Conservation (phyloP, 2,329 filamentous ascomycete species). For the Talaromyces funiculosus region DNA sequence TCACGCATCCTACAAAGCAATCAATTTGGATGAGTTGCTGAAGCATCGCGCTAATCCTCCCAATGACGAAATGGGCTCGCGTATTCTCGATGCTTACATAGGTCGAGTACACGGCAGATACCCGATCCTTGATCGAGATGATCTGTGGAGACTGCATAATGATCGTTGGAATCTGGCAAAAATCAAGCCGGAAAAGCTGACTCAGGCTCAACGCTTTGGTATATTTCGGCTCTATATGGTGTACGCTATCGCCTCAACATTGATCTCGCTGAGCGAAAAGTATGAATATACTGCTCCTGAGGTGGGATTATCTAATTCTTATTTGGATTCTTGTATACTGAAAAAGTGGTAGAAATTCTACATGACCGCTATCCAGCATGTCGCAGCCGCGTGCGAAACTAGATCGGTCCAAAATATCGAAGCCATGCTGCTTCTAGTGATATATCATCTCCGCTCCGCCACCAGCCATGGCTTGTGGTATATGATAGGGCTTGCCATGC, state of each 20-base stretch:
- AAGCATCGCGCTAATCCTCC: conserved; percentile 43
- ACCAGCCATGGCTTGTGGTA: conserved; percentile 51
- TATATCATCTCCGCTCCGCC: conserved; percentile 48
- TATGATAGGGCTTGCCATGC: conserved; percentile 51
- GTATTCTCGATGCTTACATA: conserved; percentile 44
- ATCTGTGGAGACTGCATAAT: conserved; percentile 43
- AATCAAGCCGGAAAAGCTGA: conserved; percentile 31
- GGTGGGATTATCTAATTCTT: conserved; percentile 21
- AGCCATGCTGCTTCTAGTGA: conserved; percentile 47
- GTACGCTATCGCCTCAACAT: conserved; percentile 48
- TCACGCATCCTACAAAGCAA: conserved; percentile 18
- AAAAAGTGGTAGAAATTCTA: conserved; percentile 40
- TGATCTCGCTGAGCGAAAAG: conserved; percentile 45
- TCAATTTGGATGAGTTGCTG: conserved; percentile 39
- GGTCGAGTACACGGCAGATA: conserved; percentile 45
- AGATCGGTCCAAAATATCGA: conserved; percentile 49
- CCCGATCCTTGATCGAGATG: conserved; percentile 45
- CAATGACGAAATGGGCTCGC: conserved; percentile 41
- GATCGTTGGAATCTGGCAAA: conserved; percentile 36
- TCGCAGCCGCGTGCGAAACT: conserved; percentile 45
- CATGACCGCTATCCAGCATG: conserved; percentile 45
- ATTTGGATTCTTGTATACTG: background rate
- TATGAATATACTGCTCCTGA: conserved; percentile 41
- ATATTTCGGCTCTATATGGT: conserved; percentile 50
- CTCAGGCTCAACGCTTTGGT: conserved; percentile 37